These are phyloP conservation scores for Acanthamoeba polyphaga DNA, from an alignment of 208 protist species.

Conservation along the genomic window DNA sequence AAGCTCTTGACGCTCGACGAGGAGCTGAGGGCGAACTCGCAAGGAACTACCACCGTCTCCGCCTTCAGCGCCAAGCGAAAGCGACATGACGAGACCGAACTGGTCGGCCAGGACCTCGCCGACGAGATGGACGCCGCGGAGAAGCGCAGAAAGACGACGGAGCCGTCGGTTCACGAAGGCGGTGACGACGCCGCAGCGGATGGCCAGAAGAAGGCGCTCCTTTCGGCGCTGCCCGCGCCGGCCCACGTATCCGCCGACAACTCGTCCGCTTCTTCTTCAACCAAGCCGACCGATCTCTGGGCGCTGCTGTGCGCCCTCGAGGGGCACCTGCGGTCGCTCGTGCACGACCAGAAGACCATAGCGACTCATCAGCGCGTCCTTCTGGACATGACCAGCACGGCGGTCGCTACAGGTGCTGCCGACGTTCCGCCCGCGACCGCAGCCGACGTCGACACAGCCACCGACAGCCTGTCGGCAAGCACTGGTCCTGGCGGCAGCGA, in stretches of 20 bases:
- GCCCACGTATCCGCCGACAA: neutral
- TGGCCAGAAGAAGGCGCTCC: neutral
- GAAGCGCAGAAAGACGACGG: no score
- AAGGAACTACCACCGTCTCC: neutral
- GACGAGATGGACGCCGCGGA: no score
- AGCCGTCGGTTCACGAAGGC: no score
- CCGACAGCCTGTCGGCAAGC: no score
- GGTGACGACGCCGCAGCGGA: neutral
- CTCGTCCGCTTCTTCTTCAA: no score
- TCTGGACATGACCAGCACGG: neutral
- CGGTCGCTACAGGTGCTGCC: no score
- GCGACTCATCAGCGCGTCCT: neutral
- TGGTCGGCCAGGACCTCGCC: neutral
- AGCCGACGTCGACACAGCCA: no score
- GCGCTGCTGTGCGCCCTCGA: slow-evolving; percentile 30
- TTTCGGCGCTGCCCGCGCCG: neutral
- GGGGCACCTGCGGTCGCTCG: neutral
- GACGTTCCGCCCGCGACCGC: no score
- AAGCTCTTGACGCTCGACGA: slow-evolving; percentile 25
- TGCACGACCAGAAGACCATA: neutral
- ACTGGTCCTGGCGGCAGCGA: no score
- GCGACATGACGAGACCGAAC: neutral
- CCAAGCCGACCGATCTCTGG: slow-evolving; percentile 11
- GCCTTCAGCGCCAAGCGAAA: neutral
- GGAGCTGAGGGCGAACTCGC: neutral